Base-by-base conservation (phyloP, 176 grass and related monocot species). In the Dactylis glomerata region DNA sequence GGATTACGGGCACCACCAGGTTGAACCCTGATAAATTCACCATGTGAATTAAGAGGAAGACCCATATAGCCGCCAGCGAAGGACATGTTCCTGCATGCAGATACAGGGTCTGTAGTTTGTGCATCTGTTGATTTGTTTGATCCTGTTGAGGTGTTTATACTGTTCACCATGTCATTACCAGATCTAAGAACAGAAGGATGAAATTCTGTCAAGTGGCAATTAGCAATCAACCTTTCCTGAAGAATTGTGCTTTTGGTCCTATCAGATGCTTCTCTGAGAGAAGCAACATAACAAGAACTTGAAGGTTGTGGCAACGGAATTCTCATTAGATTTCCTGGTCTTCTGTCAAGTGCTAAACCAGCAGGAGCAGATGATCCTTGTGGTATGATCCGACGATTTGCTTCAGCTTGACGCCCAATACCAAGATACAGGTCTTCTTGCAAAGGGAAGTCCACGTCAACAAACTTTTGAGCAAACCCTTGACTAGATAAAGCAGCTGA, bases 21-120 rank as follows among this genome's bases (percentile, higher is more conserved):
- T 62, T 92, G 83, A 85, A 90, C 79, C 56, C 92, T 95, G 70
- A 98, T 65, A 0, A 95, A 92, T 77, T 98, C 93, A 75, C 96
- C 96, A 63, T 84, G 96, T 22, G 93, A 98, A 86, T 98, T 98
- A 70, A 98, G 85, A 85, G 91, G 93, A 86, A 98, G 91, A 41
- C 93, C 74, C 33, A 84, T 36, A 83, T 87, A 98, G 45, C 88
- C 89, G 26, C 89, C 87, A 8, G 68, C 10, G 33, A 74, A 71
- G 61, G 68, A 81, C 11, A 74, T 81, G 55, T 85, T 91, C 75
- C 45, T 77, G 57, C 79, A 83, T 78, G 84, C 85, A 68, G 96
- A 82, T 68, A 85, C 44, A 75, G 27, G 88, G 51, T 87, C 81
- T 8, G n/a, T 50, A 8, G 72, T 38, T 71, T 85, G 85, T 67